Conservation (phyloP, 2,329 filamentous ascomycete species). For the Fusarium protoensiforme region DNA sequence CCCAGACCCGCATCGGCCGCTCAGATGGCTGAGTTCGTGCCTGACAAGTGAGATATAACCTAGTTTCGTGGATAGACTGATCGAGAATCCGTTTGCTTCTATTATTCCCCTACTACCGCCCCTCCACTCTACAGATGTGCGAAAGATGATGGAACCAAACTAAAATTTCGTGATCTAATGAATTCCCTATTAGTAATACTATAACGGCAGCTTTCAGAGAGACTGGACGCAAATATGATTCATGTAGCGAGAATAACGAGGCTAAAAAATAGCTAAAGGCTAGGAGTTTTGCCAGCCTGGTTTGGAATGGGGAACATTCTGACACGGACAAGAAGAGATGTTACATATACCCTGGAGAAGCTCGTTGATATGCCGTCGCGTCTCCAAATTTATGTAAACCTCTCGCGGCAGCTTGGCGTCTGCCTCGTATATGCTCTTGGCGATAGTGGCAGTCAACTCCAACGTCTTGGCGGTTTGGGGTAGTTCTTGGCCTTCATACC, state of each 20-base stretch:
- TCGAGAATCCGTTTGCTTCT: background rate
- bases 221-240: too few relatives aligned
- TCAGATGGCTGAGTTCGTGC: too few relatives aligned
- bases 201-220: too few relatives aligned
- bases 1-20: too few relatives aligned
- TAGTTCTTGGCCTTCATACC: background rate
- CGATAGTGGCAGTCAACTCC: background rate
- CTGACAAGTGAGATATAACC: too few relatives aligned
- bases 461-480: background rate
- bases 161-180: too few relatives aligned
- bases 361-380: fast-evolving
- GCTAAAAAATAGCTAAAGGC: too few relatives aligned
- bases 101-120: background rate
- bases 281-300: background rate
- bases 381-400: background rate
- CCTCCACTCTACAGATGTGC: too few relatives aligned
- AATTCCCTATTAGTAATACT: too few relatives aligned
- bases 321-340: background rate
- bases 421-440: background rate
- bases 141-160: too few relatives aligned
- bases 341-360: background rate
- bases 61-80: background rate
- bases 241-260: too few relatives aligned
- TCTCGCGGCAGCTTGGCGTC: background rate
- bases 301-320: background rate